Conservation (phyloP, 495 filamentous ascomycete species). For the Xeromyces bisporus region DNA sequence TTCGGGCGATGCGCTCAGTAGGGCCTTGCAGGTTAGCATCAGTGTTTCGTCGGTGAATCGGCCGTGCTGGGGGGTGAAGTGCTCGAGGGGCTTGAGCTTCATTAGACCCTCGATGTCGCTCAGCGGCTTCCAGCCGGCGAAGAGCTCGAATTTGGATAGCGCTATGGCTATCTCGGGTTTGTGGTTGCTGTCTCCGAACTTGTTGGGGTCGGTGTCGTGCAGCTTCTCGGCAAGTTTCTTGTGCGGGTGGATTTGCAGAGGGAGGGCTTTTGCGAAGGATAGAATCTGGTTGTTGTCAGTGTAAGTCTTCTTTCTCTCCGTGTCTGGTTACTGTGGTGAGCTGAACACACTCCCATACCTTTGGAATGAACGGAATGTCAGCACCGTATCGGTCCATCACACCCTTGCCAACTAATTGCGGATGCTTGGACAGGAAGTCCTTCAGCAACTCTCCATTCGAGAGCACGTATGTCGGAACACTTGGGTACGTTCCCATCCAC, state of each 20-base stretch:
- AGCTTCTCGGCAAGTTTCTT: conserved; percentile 45
- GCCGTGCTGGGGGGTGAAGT: conserved; percentile 32
- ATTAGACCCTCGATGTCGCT: conserved; percentile 43
- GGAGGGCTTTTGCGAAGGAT: conserved; percentile 62
- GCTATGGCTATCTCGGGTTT: conserved; percentile 74
- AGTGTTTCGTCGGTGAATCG: conserved; percentile 43
- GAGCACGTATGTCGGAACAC: conserved; percentile 45
- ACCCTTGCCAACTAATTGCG: conserved; percentile 46
- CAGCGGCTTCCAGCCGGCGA: conserved; percentile 58
- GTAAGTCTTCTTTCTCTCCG: too few species aligned
- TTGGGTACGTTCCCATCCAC: conserved; percentile 73
- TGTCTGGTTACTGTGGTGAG: neutral
- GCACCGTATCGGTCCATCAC: conserved; percentile 45
- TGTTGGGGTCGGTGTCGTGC: conserved; percentile 43
- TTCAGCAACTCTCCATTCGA: conserved; percentile 45
- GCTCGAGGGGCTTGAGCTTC: conserved; percentile 31
- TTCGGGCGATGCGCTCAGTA: conserved; percentile 38
- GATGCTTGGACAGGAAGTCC: conserved; percentile 46
- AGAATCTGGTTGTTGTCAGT: conserved; percentile 42
- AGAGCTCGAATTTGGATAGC: conserved; percentile 60
- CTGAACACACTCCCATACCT: too few species aligned
- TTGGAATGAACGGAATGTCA: conserved; percentile 60
- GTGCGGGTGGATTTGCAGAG: conserved; percentile 67
- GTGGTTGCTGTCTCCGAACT: conserved; percentile 58
- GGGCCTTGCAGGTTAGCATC: conserved; percentile 36